Percentiles rank a stretch among this genome's conserved stretches.
Conservation (phyloP, 2,329 filamentous ascomycete genomes). For the Geoglossum cookeanum region DNA sequence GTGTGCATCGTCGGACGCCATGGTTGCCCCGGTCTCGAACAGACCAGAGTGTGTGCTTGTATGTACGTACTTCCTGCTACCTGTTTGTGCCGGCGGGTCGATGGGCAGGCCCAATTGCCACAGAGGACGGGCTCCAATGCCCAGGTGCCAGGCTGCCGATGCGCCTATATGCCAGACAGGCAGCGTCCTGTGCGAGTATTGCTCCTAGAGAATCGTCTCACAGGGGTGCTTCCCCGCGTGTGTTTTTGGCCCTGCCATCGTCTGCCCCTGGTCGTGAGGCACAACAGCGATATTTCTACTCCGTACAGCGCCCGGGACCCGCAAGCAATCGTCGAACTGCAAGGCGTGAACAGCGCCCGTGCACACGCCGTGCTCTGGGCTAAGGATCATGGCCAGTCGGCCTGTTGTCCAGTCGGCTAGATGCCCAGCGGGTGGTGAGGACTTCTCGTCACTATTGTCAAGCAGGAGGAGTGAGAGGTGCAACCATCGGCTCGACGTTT, state of each 20-base stretch:
- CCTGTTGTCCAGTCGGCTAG: too few relatives aligned
- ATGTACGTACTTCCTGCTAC: not conserved
- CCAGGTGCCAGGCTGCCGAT: not conserved
- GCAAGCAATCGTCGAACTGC: not conserved
- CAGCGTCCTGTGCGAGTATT: not conserved
- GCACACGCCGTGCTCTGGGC: not conserved
- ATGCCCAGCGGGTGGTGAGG: not conserved
- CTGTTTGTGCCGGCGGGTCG: not conserved
- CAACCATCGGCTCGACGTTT: not conserved
- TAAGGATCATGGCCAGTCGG: not conserved
- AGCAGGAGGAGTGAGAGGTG: not conserved
- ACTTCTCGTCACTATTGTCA: not conserved
- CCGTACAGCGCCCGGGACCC: not conserved
- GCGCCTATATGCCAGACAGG: not conserved
- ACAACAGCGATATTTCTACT: not conserved
- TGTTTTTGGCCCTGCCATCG: not conserved
- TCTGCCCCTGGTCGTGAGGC: not conserved
- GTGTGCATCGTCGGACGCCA: not conserved
- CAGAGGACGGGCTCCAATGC: not conserved
- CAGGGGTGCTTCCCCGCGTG: not conserved
- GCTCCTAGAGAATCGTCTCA: not conserved
- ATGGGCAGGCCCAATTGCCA: not conserved
- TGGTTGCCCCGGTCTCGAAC: not conserved
- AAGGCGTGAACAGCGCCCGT: not conserved
- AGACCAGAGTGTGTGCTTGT: not conserved